Percentiles rank a stretch among this genome's conserved stretches.
phyloP scores from a whole-genome alignment of 208 protist species.

The Herpetomonas samuelpessoai region DNA sequence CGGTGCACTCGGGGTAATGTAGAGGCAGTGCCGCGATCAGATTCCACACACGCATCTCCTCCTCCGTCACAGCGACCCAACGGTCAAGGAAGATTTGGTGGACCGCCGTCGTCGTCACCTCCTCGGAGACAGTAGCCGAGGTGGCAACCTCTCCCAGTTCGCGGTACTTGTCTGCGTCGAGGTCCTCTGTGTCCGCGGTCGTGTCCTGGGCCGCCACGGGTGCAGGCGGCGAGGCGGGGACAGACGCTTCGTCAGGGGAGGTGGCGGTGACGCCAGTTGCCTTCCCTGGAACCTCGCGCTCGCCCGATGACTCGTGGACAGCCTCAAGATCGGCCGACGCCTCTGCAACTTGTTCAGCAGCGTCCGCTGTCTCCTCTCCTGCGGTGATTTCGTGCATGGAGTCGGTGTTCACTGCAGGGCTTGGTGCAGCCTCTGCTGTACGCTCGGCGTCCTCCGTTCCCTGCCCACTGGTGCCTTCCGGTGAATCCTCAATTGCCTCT shows the following conservation, averaged over 20 bases:
- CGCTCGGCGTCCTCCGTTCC: not conserved
- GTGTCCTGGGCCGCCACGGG: constrained; percentile 3
- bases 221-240: not conserved
- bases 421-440: not conserved
- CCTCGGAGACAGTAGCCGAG: constrained; percentile 5
- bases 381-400: too few species aligned
- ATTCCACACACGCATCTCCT: constrained; percentile 67
- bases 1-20: constrained; percentile 42
- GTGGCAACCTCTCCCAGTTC: constrained; percentile 12
- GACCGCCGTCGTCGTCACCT: constrained; percentile 6
- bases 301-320: not conserved
- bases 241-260: not conserved
- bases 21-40: constrained; percentile 45
- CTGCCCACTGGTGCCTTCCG: too few species aligned
- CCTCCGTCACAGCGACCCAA: constrained; percentile 56
- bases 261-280: constrained; percentile 1
- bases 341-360: not conserved
- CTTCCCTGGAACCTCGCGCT: not conserved
- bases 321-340: not conserved
- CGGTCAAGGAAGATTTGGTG: constrained; percentile 49
- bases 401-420: too few species aligned
- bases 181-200: constrained; percentile 1
- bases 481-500: not conserved
- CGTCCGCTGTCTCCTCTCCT: constrained; percentile 1
- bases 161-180: not conserved